Percentiles rank a stretch among this genome's conserved stretches.
Conservation (phyloP, 306 rosid species). For the Vachellia pachyceras region DNA sequence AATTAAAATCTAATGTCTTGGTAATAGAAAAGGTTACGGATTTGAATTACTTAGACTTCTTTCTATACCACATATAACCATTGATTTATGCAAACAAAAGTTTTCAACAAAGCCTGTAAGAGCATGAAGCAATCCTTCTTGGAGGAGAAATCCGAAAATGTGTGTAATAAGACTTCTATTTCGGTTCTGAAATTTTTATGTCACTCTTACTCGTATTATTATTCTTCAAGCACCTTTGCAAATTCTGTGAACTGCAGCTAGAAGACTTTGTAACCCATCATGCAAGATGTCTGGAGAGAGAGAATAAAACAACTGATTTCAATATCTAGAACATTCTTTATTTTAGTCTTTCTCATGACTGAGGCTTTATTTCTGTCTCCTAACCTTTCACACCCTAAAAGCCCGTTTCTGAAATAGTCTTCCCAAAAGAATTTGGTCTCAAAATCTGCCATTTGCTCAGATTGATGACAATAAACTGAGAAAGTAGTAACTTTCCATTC, state of each 20-base stretch:
- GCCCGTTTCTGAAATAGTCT: constrained; percentile 13
- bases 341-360: not conserved
- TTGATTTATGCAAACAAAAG: not conserved
- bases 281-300: not conserved
- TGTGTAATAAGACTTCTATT: constrained; percentile 11
- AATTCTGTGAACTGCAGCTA: constrained; percentile 3
- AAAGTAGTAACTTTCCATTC: not conserved
- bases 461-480: not conserved
- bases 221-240: constrained; percentile 9
- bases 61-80: not conserved
- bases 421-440: constrained; percentile 16
- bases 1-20: constrained; percentile 25
- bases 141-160: constrained; percentile 4
- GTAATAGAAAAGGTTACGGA: not conserved
- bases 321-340: not conserved
- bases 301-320: not conserved
- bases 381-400: not conserved
- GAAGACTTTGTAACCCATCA: not conserved
- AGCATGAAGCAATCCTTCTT: not conserved
- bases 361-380: constrained; percentile 14
- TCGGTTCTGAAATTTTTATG: not conserved
- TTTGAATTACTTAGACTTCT: constrained; percentile 4
- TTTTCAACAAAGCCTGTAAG: constrained; percentile 3
- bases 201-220: not conserved
- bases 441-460: constrained; percentile 4